phyloP scores from a whole-genome alignment of 1,284 basidiomycete genomes.

The Ceratobasidium sp. region DNA sequence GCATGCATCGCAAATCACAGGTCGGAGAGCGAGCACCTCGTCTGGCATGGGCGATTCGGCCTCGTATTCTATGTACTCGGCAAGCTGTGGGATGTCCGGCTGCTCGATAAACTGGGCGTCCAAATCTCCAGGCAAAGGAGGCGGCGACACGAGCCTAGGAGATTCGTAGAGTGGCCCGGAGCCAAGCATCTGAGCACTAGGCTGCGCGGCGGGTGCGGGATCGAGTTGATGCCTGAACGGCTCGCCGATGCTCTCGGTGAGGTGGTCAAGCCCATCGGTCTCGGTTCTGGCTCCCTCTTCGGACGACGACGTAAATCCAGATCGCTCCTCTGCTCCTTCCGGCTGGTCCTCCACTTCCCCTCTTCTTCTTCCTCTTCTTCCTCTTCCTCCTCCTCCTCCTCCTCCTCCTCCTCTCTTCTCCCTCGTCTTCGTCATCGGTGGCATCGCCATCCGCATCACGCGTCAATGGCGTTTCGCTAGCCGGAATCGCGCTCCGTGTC shows the following conservation, averaged over 20 bases:
- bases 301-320: conserved; percentile 5
- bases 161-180: background rate
- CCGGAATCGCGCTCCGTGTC: background rate
- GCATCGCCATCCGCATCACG: background rate
- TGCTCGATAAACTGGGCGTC: background rate
- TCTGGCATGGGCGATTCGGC: conserved; percentile 17
- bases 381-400: background rate
- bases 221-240: background rate
- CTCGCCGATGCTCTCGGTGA: conserved; percentile 28
- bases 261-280: conserved; percentile 31
- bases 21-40: conserved; percentile 23
- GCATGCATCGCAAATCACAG: conserved; percentile 33
- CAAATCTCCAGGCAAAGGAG: background rate
- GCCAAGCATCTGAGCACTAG: too few relatives aligned
- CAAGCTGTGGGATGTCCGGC: background rate
- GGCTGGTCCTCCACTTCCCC: background rate
- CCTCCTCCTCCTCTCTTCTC: background rate
- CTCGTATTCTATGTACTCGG: background rate
- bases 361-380: background rate
- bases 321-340: background rate
- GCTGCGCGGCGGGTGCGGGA: background rate
- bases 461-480: background rate
- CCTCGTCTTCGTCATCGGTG: background rate
- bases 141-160: background rate
- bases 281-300: conserved; percentile 23